These are phyloP conservation scores for Isochrysis galbana DNA, from an alignment of 78 protist genomes.

Conservation along the genomic window DNA sequence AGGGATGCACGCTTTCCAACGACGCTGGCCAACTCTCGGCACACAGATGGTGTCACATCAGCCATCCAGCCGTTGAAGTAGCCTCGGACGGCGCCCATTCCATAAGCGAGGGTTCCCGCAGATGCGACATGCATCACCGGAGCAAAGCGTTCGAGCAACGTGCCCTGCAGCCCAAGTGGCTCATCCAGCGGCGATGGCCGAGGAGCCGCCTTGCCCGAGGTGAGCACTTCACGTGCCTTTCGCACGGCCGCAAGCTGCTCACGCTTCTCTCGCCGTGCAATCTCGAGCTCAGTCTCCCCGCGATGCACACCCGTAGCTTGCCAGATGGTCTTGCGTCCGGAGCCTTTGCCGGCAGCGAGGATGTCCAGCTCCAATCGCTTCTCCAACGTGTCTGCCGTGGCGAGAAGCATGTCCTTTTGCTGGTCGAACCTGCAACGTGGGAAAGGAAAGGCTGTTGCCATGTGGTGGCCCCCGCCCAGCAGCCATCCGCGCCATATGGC, in stretches of 20 bases:
- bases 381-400: neutral
- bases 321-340: neutral
- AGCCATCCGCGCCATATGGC: too few relatives aligned
- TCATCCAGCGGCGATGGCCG: neutral
- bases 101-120: neutral
- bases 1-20: neutral
- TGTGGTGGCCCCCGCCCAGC: too few relatives aligned
- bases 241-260: neutral
- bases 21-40: neutral
- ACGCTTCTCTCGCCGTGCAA: neutral
- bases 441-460: too few relatives aligned
- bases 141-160: neutral
- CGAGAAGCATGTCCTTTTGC: too few relatives aligned
- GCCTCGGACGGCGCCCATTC: neutral
- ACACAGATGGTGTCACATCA: slow-evolving; percentile 4
- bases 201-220: neutral
- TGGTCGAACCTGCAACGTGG: too few relatives aligned
- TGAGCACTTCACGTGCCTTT: neutral
- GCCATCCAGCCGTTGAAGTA: neutral
- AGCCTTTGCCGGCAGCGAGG: neutral
- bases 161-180: neutral
- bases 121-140: neutral
- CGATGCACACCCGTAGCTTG: neutral
- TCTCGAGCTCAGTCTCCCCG: slow-evolving; percentile 14
- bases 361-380: neutral